Percentiles rank a stretch among this genome's conserved stretches.
phyloP scores from a whole-genome alignment of 1,284 basidiomycete genomes.

The Ceratobasidium sp. region DNA sequence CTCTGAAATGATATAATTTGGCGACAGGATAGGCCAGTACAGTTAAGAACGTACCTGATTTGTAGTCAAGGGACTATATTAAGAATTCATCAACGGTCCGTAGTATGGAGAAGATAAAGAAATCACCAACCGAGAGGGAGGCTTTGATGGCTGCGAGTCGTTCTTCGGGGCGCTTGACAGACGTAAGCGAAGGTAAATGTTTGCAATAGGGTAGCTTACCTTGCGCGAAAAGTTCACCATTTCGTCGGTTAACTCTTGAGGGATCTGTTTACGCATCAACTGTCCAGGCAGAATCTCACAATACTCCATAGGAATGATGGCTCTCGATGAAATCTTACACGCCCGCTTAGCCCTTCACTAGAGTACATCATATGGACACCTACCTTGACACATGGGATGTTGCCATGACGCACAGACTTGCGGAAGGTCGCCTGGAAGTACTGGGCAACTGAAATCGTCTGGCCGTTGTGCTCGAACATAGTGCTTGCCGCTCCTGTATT shows the following conservation, averaged over 20 bases:
- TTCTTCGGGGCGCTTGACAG: slow-evolving; percentile 34
- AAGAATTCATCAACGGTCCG: background rate
- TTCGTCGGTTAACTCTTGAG: slow-evolving; percentile 67
- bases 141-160: slow-evolving; percentile 39
- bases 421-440: slow-evolving; percentile 35
- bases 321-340: slow-evolving; percentile 25
- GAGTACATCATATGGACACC: too few species aligned
- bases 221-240: slow-evolving; percentile 70
- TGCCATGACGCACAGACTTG: slow-evolving; percentile 24
- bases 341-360: too few species aligned
- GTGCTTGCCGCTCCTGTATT: slow-evolving; percentile 58
- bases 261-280: slow-evolving; percentile 75
- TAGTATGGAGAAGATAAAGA: background rate
- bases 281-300: slow-evolving; percentile 72
- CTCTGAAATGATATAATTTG: background rate
- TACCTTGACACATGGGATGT: slow-evolving; percentile 38
- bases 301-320: slow-evolving; percentile 65
- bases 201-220: background rate
- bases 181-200: background rate
- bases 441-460: slow-evolving; percentile 35
- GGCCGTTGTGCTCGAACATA: slow-evolving; percentile 55
- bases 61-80: slow-evolving; percentile 13
- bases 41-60: slow-evolving; percentile 12
- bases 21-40: background rate
- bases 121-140: slow-evolving; percentile 8